Base-by-base conservation (phyloP, 108 stramenopile genomes). In the Nannochloropsis salina region DNA sequence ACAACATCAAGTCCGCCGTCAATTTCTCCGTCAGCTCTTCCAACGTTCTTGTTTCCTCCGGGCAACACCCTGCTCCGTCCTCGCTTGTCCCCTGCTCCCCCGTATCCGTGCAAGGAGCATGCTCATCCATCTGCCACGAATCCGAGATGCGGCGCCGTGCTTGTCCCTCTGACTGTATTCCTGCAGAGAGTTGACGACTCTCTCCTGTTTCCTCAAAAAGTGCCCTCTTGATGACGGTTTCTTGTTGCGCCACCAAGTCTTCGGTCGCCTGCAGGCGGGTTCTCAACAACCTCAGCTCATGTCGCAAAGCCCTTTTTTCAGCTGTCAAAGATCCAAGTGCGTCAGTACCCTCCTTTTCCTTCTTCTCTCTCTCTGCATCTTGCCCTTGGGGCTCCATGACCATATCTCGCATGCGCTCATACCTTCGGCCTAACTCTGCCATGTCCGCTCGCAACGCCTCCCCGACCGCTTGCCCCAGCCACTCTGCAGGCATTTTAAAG, bases 401-500 rank as follows among this genome's bases (percentile, higher is more conserved):
- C 61, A 74, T n/a, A 15, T 74, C 61, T n/a, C 61, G 61, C 61
- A 74, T 15, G 15, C 61, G 15, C 15, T 74, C 61, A n/a, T 74
- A 74, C n/a, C 61, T 15, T n/a, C 61, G 61, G n/a, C 61, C 61
- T n/a, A 74, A 6, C n/a, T 74, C 61, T 0, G 61, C 61, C 61
- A 74, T 74, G 8, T 74, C 8, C n/a, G 61, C 61, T 2, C 61
- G 61, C 61, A 74, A n/a, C 61, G 15, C 61, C n/a, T 74, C 61
- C n/a, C 61, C 61, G 20, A 74, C 61, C 61, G n/a, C 61, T n/a
- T n/a, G 61, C 61, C 61, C n/a, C 61, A 74, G n/a, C 61, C 61
- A 74, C 2, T 74, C 61, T n/a, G 61, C 20, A 74, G 61, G 61
- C 61, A 74, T 74, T n/a, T 74, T 1, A 74, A 74, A 74, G 15